Evolutionary conservation across 441 rosid genomes (phyloP), one percentile per base, ranked within the genome.

Genomic region (Populus hybrid): DNA sequence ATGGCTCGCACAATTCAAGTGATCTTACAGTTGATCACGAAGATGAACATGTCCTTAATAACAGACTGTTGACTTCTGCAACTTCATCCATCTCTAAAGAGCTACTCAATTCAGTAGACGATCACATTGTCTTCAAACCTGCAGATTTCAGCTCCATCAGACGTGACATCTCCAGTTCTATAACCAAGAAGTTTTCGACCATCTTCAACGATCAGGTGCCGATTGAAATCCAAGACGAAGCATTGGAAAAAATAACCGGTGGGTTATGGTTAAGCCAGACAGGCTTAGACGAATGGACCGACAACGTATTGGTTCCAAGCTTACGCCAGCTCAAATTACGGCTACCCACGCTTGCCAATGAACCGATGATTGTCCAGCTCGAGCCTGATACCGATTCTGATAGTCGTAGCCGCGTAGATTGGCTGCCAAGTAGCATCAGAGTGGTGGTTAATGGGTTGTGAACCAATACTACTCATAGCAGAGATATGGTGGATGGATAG

Each of bases 1-100:
- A 91, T 34, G 97, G 97, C 10, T 91, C 97, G 6, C 91, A 73
- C 78, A 91, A 94, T 64, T 95, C 98, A 0, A 96, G 99, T 23
- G 98, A 91, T 83, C 86, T 96, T 36, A 96, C 99, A 0, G 75
- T 87, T 8, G 97, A 96, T 69, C 91, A 90, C 1, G 97, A 93
- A 74, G 91, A 85, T 34, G 99, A 90, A 70, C 89, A 83, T 4
- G 85, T 79, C 83, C 86, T 85, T 10, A 79, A 83, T 10, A 91
- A 84, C 35, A 87, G 90, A 82, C 84, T 85, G 14, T 74, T 80
- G 74, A 80, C 86, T 5, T 79, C 87, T 14, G 69, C 90, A 46
- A 78, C 89, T 9, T 81, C 93, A 0, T 80, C 86, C 20, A 79
- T 87, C 28, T 86, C 90, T 70, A 83, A 77, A 3, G 96, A 96